These are phyloP conservation scores for Diacronema lutheri DNA, from an alignment of 78 protist species.

Conservation along the genomic window DNA sequence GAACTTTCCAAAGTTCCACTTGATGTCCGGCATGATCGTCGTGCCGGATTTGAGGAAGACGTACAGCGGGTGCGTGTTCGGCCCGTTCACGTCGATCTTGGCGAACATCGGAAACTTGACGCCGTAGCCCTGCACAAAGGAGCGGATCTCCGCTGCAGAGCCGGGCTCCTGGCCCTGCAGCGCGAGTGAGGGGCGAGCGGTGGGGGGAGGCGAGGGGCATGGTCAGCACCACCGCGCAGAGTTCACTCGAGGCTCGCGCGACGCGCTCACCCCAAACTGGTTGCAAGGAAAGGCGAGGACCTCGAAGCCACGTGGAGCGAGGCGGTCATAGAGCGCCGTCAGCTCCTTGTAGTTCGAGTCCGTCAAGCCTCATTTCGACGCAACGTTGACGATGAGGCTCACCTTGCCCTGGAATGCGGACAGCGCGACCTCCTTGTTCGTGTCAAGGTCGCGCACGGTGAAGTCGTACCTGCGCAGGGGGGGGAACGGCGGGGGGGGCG, in stretches of 20 bases:
- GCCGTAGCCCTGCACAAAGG: slow-evolving; percentile 23
- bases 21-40: slow-evolving; percentile 32
- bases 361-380: slow-evolving; percentile 19
- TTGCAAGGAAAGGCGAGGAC: slow-evolving; percentile 53
- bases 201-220: no score
- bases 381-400: slow-evolving; percentile 12
- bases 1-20: slow-evolving; percentile 70
- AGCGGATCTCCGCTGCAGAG: slow-evolving; percentile 26
- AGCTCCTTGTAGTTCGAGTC: slow-evolving; percentile 32
- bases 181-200: no score
- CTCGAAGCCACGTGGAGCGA: not conserved
- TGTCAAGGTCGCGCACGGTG: not conserved
- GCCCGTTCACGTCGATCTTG: slow-evolving; percentile 67
- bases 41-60: not conserved
- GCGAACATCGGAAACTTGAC: slow-evolving; percentile 37
- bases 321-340: not conserved
- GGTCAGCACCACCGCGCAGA: no score
- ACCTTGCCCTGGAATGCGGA: not conserved
- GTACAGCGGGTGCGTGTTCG: slow-evolving; percentile 49
- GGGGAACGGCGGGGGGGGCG: no score
- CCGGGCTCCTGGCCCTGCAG: slow-evolving; percentile 71
- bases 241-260: no score
- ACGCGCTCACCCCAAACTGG: slow-evolving; percentile 63
- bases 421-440: not conserved
- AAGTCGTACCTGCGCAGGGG: no score